Base-by-base conservation (phyloP, 2,329 filamentous ascomycete genomes). In the Alternaria brassicae region DNA sequence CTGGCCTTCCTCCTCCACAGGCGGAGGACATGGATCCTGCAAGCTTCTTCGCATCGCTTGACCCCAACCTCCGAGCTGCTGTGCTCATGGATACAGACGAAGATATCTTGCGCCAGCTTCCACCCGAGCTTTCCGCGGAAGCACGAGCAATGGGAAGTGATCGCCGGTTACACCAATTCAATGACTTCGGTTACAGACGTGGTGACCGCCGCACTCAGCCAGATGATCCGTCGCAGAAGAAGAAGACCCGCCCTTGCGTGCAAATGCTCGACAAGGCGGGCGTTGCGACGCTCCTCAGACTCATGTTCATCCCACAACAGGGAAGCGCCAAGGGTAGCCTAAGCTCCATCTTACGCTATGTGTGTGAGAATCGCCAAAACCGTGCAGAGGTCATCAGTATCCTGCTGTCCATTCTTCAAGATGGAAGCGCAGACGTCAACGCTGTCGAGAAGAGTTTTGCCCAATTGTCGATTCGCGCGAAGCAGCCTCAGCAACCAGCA, bases 201-300 rank as follows among this genome's bases (percentile, higher is more conserved):
- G 71, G 70, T 34, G 74, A 74, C 70, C 70, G 77, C 53, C 67
- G 80, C 51, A 69, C 79, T 64, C 72, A 73, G 50, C 80, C 77
- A 42, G 83, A 82, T 54, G 81, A 82, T 42, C 77, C 78, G 58
- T 73, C 66, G 79, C 87, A 66, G 73, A 85, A 84, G 75, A 94
- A 93, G 80, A 89, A 91, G 70, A 67, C 74, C 57, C 90, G 91
- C 61, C 89, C 92, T 21, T 91, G 96, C 58, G 91, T 97, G 23
- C 95, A 99, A 76, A 97, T 99, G 90, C 86, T 99, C 28, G 95
- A 99, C 78, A 97, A 97, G 79, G 86, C 93, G 45, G 95, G 96
- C 25, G 89, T 99, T 66, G 95, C 96, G 25, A 98, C 95, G n/a
- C 82, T 99, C 32, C 84, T 99, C 41, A 91, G 96, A n/a, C 85